Evolutionary conservation across 1,284 basidiomycete genomes (phyloP), one percentile per base, ranked within the genome.

Genomic region (Athelia psychrophila): DNA sequence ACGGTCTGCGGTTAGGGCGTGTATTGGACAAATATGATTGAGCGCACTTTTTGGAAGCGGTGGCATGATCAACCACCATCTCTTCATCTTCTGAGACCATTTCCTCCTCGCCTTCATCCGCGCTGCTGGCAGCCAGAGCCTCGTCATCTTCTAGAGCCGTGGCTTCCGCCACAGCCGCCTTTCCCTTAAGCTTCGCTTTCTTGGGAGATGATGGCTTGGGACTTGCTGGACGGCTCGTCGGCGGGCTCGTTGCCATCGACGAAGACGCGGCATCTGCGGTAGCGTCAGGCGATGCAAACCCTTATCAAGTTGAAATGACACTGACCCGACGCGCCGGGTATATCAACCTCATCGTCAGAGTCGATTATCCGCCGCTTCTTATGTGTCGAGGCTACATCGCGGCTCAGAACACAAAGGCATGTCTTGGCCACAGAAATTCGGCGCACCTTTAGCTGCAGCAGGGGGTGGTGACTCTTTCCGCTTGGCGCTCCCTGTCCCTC

Each of bases 321-420:
- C 52, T 18, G 54, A 49, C 47, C 30, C 53, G 55, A 53, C 35
- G 60, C 51, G 8, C 51, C 54, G 9, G 56, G 55, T 23, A 35
- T 47, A 27, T 71, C 73, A 23, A 68, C 72, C 53, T 88, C 86
- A 24, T 87, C 82, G 53, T 90, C 88, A 0, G 86, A 88, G 40
- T 82, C 75, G 3, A 86, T 61, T 33, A 88, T 71, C 47, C 81
- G 77, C 55, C 85, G 74, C 62, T 78, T 82, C 70, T 88, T 88
- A 6, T 65, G 53, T 50, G 61, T 72, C 23, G 66, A 58, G 19
- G 44, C 45, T 32, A 32, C 15, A 35, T 54, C 20, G 13, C 59
- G 60, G 46, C 50, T 68, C 66, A 51, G 20, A 35, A 38, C 45
- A 42, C 27, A 23, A 30, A 13, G 13, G 30, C 20, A 30, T 51